Evolutionary conservation across 805 yeast genomes (phyloP), one percentile per base, ranked within the genome.

Genomic region (Cyberlindnera mississippiensis): DNA sequence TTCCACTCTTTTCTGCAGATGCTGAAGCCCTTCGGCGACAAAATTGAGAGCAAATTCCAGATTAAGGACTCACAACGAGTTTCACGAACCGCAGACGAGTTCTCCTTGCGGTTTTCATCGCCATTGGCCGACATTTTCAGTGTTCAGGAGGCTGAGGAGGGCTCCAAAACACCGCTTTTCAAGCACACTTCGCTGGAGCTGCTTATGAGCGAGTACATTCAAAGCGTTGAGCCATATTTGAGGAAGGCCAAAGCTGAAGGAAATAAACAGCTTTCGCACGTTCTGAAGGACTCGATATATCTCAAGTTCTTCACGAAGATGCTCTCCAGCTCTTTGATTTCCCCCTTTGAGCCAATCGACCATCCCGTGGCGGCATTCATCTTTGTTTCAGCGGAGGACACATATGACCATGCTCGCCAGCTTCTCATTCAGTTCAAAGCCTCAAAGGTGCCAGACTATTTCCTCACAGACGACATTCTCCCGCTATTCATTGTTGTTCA

Each of bases 301-400:
- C 64, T 76, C 46, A 75, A 73, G 38, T 71, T 79, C 48, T 71
- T 84, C 50, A 71, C 80, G 24, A 73, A 78, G 49, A 55, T 84
- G 32, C 66, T 84, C 7, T 72, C 87, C 4, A 70, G 83, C 11
- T 72, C 76, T 12, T 71, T 72, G 7, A 63, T 85, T 8, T 78
- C 86, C 2, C 80, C 91, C 2, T 87, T 85, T 57, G 97, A 91
- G 60, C 81, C 88, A 5, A 80, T 89, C 60, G 81, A 85, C 50
- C 96, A 90, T 57, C 97, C 97, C 0, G 75, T 88, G 2, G 73
- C 86, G 3, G 84, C 89, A 32, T 58, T 91, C 12, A 71, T 88
- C 38, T 80, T 82, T 1, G 68, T 88, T 4, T 76, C 86, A 17
- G 69, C 77, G 17, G 49, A 62, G 12, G 85, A 81, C 42, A 45